Conservation (phyloP, 768 basidiomycete species). For the Tylopilus subfusipes region DNA sequence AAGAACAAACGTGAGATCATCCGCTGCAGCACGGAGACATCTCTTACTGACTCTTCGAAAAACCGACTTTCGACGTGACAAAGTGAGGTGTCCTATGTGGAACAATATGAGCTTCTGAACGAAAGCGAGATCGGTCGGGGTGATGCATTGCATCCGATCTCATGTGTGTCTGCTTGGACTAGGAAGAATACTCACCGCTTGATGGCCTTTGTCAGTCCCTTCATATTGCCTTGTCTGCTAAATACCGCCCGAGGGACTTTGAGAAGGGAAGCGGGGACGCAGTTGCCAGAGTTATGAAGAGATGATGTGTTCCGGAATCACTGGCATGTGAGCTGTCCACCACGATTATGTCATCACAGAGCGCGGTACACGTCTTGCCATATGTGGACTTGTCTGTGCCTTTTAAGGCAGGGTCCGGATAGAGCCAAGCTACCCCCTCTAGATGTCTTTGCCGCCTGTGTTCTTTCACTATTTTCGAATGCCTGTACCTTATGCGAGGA, state of each 20-base stretch:
- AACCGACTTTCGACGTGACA: conserved; percentile 82
- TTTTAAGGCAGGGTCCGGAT: too few relatives aligned
- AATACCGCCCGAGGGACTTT: neutral
- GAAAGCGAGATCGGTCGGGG: conserved; percentile 5
- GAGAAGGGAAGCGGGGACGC: neutral
- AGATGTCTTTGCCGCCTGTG: conserved; percentile 52
- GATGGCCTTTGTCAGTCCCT: conserved; percentile 77
- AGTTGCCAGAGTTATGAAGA: neutral
- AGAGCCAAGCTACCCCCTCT: neutral
- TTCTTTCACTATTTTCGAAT: conserved; percentile 71
- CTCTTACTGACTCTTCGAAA: conserved; percentile 77
- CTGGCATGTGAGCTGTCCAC: too few relatives aligned
- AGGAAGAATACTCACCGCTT: conserved; percentile 50
- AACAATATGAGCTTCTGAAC: conserved; percentile 6
- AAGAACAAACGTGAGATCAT: conserved; percentile 6
- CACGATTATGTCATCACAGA: conserved; percentile 22
- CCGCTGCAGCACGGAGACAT: neutral
- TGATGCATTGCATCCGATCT: neutral
- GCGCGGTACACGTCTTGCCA: neutral
- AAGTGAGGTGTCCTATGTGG: conserved; percentile 79
- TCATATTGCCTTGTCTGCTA: conserved; percentile 49
- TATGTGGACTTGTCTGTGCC: too few relatives aligned
- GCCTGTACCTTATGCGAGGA: conserved; percentile 74
- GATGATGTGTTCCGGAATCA: neutral
- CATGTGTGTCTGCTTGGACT: neutral